Percentiles rank a stretch among this genome's conserved stretches.
phyloP scores from a whole-genome alignment of 2,329 filamentous ascomycete species.

The Rasamsonia emersonii region DNA sequence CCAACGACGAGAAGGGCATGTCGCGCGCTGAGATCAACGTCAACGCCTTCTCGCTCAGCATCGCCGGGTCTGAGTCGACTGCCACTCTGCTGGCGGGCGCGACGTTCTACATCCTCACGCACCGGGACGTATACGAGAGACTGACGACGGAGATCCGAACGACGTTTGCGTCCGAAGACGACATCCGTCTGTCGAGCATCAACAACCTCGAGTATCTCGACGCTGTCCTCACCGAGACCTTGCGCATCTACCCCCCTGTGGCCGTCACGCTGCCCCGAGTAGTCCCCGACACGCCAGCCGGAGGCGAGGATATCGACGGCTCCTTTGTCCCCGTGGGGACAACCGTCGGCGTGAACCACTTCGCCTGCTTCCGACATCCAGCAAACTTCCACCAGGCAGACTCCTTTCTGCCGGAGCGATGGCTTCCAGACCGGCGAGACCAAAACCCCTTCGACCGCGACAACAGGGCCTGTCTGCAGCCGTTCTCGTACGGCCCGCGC shows the following conservation, averaged over 20 bases:
- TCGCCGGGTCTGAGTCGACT: constrained; percentile 36
- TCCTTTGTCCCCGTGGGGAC: constrained; percentile 22
- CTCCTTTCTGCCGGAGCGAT: constrained; percentile 31
- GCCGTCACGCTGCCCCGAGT: constrained; percentile 3
- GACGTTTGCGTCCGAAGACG: constrained; percentile 20
- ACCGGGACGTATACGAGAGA: constrained; percentile 19
- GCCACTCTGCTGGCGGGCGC: constrained; percentile 32
- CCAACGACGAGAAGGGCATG: constrained; percentile 7
- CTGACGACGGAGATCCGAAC: constrained; percentile 29
- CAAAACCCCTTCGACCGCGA: constrained; percentile 1
- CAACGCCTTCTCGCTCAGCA: constrained; percentile 14
- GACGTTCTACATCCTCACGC: constrained; percentile 31
- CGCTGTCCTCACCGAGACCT: constrained; percentile 40
- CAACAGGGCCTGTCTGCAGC: neutral
- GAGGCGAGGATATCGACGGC: constrained; percentile 10
- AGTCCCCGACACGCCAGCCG: too few species aligned
- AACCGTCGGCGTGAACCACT: constrained; percentile 32
- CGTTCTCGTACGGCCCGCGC: constrained; percentile 1
- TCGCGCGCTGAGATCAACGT: constrained; percentile 8
- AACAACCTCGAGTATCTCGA: constrained; percentile 35
- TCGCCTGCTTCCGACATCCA: constrained; percentile 9
- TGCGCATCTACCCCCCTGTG: constrained; percentile 40
- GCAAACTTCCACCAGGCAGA: constrained; percentile 13
- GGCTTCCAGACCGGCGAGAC: constrained; percentile 12
- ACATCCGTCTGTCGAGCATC: constrained; percentile 25